phyloP scores from a whole-genome alignment of 176 grass and related monocot species.

The Oryza longistaminata region DNA sequence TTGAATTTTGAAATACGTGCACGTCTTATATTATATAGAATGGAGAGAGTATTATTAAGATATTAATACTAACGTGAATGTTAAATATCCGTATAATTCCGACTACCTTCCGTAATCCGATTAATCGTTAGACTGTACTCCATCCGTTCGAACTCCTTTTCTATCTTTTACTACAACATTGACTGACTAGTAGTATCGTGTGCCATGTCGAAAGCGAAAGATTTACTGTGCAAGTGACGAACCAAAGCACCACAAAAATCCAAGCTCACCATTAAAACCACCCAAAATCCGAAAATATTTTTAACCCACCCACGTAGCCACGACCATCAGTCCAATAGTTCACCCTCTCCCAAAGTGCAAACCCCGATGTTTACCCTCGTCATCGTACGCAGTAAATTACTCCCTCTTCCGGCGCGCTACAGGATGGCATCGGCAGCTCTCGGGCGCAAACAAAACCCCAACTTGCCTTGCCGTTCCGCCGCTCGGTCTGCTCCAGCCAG shows the following conservation, averaged over 20 bases:
- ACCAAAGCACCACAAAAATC: neutral
- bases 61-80: too few relatives aligned
- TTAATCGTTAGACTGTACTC: too few relatives aligned
- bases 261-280: neutral
- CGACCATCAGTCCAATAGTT: neutral
- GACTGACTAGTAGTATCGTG: too few relatives aligned
- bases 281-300: constrained; percentile 23
- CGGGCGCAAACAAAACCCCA: constrained; percentile 18
- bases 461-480: constrained; percentile 2
- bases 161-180: too few relatives aligned
- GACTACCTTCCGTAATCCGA: too few relatives aligned
- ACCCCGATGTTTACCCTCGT: neutral
- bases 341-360: neutral
- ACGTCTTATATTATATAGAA: too few relatives aligned
- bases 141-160: too few relatives aligned
- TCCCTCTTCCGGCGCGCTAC: neutral
- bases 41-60: too few relatives aligned
- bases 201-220: neutral
- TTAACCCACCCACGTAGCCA: neutral
- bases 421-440: neutral
- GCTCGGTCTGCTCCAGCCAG: neutral
- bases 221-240: too few relatives aligned
- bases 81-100: too few relatives aligned
- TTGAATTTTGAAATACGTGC: too few relatives aligned
- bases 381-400: constrained; percentile 36